These are phyloP conservation scores for Aureobasidium vineae DNA, from an alignment of 2,329 filamentous ascomycete species.

Conservation along the genomic window DNA sequence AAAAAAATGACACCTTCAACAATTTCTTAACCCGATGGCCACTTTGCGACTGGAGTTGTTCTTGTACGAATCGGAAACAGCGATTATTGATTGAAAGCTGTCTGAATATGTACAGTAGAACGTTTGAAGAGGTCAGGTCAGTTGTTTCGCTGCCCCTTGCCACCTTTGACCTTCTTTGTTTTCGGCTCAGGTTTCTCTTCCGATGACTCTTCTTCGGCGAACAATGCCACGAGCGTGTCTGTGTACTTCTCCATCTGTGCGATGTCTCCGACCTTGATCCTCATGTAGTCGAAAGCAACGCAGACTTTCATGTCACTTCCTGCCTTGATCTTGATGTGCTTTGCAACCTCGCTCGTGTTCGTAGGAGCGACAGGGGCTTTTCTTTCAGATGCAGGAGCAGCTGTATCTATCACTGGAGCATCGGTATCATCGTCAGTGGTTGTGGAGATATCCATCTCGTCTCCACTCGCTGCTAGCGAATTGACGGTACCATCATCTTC, in stretches of 20 bases:
- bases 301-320: constrained; percentile 61
- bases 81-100: background rate
- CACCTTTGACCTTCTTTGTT: constrained; percentile 2
- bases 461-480: constrained; percentile 19
- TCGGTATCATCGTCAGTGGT: constrained; percentile 22
- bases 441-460: constrained; percentile 31
- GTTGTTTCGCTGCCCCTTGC: constrained; percentile 23
- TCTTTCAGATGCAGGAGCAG: constrained; percentile 8
- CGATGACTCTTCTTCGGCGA: constrained; percentile 47
- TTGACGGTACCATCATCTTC: constrained; percentile 28
- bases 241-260: constrained; percentile 63
- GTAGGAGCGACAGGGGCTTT: background rate
- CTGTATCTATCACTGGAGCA: constrained; percentile 28
- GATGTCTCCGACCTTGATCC: constrained; percentile 68
- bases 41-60: background rate
- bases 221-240: constrained; percentile 58
- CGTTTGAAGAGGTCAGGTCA: background rate
- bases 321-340: constrained; percentile 39
- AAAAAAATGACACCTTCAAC: too few relatives aligned
- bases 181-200: constrained; percentile 28
- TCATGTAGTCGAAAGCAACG: constrained; percentile 78
- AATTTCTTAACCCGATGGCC: background rate
- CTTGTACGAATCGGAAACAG: background rate
- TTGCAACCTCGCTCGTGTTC: constrained; percentile 32
- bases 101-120: background rate